Evolutionary conservation across 768 basidiomycete genomes (phyloP), one percentile per base, ranked within the genome.

Genomic region (Leccinum sublutescens): DNA sequence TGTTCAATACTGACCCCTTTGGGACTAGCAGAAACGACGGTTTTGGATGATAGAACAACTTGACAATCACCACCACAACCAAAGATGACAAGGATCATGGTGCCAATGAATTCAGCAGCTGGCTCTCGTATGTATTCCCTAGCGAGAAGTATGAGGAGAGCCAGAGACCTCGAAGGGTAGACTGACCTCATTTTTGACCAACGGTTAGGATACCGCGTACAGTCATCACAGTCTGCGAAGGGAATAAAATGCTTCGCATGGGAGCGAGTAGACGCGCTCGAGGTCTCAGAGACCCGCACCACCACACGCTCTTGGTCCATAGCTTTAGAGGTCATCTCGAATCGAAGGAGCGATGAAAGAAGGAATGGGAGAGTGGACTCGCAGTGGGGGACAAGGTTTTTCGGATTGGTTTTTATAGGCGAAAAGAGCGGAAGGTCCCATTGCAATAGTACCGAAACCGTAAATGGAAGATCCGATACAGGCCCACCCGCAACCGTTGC

Each of bases 21-120:
- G 12, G 75, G 79, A 8, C 72, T 73, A 5, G 80, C 59, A 9
- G 82, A 70, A 7, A 88, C 83, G 0, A 63, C 68, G 0, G 78
- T 36, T 55, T 77, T 78, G 7, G 73, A 70, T 4, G 84, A 82
- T 9, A 88, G 75, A 31, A 80, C 76, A 3, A 77, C 79, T 68
- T 87, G 86, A 64, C 83, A 85, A 58, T 82, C 76, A 45, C 80
- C 80, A 48, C 85, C 85, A 47, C 74, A 75, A 23, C 86, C 86
- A 60, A 87, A 83, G 55, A 86, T 80, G 56, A 86, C 74, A 9
- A 88, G 73, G 31, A 87, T 74, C 66, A 80, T 80, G 8, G 80
- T 78, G 19, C 86, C 86, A 48, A 87, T 65, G 63, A 87, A 86
- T 69, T 88, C 87, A 15, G 85, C 87, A 29, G 78, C 79, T 15